phyloP scores from a whole-genome alignment of 768 basidiomycete species.

The Calocera cornea region DNA sequence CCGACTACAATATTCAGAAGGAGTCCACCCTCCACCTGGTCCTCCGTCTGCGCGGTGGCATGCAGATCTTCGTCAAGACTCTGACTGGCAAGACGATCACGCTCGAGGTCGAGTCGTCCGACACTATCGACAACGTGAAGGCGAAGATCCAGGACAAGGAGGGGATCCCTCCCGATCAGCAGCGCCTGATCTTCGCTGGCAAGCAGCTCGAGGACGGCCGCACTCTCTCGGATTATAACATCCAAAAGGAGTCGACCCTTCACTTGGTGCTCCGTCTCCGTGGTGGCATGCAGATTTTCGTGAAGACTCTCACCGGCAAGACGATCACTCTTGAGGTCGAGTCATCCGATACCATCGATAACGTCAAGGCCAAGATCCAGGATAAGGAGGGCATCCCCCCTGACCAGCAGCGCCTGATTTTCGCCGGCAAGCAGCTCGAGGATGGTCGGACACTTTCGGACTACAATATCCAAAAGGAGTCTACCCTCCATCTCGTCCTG shows the following conservation, averaged over 20 bases:
- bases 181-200: slow-evolving; percentile 36
- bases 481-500: slow-evolving; percentile 77
- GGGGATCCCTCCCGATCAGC: slow-evolving; percentile 38
- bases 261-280: slow-evolving; percentile 49
- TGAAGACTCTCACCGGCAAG: slow-evolving; percentile 82
- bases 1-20: slow-evolving; percentile 86
- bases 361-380: slow-evolving; percentile 72
- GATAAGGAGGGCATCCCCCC: slow-evolving; percentile 79
- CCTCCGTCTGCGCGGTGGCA: slow-evolving; percentile 74
- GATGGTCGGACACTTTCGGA: slow-evolving; percentile 83
- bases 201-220: slow-evolving; percentile 39
- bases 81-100: slow-evolving; percentile 87
- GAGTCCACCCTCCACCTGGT: slow-evolving; percentile 71
- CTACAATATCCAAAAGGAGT: slow-evolving; percentile 93
- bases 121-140: slow-evolving; percentile 82
- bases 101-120: slow-evolving; percentile 81
- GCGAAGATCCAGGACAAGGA: slow-evolving; percentile 38
- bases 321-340: slow-evolving; percentile 82
- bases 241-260: slow-evolving; percentile 50
- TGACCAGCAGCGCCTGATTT: slow-evolving; percentile 90
- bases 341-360: slow-evolving; percentile 62
- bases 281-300: slow-evolving; percentile 37
- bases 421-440: slow-evolving; percentile 90
- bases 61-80: slow-evolving; percentile 86
- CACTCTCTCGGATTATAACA: slow-evolving; percentile 38